Conservation (phyloP, 345 rosid species). For the Acer campestre region DNA sequence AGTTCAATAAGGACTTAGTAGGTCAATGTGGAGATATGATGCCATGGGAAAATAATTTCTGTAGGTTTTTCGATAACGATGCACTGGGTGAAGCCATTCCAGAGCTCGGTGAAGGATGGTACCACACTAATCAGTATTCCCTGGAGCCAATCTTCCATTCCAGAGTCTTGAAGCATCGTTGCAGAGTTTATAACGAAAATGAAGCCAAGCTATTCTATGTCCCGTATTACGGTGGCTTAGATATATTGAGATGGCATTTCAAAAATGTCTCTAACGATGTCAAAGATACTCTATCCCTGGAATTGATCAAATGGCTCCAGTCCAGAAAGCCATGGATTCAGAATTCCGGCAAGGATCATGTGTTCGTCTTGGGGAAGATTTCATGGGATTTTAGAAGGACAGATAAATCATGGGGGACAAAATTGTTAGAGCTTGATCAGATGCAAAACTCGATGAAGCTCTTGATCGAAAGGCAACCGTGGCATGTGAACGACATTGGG, state of each 20-base stretch:
- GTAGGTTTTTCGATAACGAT: slow-evolving; percentile 53
- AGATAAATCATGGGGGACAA: slow-evolving; percentile 69
- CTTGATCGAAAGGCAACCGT: slow-evolving; percentile 81
- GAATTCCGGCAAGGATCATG: slow-evolving; percentile 80
- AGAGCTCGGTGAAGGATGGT: slow-evolving; percentile 69
- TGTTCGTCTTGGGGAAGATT: slow-evolving; percentile 75
- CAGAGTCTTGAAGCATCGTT: slow-evolving; percentile 70
- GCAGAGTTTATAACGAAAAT: slow-evolving; percentile 66
- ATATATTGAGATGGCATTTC: slow-evolving; percentile 90
- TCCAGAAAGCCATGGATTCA: slow-evolving; percentile 52
- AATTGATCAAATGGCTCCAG: slow-evolving; percentile 73
- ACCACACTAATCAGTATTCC: slow-evolving; percentile 68
- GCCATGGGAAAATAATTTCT: slow-evolving; percentile 69
- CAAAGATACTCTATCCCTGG: slow-evolving; percentile 55
- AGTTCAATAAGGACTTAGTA: slow-evolving; percentile 76
- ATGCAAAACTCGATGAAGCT: slow-evolving; percentile 87
- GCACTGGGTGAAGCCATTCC: slow-evolving; percentile 65
- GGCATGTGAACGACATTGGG: slow-evolving; percentile 77
- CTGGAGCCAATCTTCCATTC: slow-evolving; percentile 81
- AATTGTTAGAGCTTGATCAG: slow-evolving; percentile 60
- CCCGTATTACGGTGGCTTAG: slow-evolving; percentile 79
- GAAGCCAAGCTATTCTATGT: slow-evolving; percentile 81
- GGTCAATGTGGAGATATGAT: slow-evolving; percentile 78
- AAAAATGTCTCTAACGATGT: slow-evolving; percentile 72
- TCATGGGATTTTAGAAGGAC: slow-evolving; percentile 91